Conservation (phyloP, 306 rosid species). For the Glycine latifolia region DNA sequence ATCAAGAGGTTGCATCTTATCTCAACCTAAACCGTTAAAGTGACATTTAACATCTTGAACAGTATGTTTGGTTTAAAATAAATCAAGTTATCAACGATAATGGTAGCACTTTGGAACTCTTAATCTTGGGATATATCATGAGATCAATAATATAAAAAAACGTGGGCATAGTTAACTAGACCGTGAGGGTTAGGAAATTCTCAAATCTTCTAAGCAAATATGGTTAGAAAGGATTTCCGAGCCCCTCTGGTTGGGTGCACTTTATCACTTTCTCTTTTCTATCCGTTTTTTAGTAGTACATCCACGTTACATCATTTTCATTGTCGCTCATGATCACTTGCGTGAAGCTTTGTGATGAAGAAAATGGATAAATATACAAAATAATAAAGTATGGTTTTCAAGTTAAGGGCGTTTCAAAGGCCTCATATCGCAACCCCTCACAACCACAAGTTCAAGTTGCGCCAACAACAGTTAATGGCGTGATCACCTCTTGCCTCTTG, state of each 20-base stretch:
- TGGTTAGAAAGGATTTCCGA: background rate
- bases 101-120: background rate
- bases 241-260: background rate
- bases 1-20: background rate
- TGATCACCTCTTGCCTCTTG: conserved; percentile 21
- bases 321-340: conserved; percentile 31
- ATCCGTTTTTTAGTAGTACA: background rate
- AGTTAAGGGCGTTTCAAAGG: conserved; percentile 18
- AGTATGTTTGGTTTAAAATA: background rate
- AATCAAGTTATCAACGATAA: background rate
- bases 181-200: background rate
- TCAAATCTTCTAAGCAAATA: background rate
- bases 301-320: conserved; percentile 42
- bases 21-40: background rate
- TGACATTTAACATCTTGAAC: background rate
- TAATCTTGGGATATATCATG: too few species aligned
- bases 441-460: conserved; percentile 51
- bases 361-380: background rate
- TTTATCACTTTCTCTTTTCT: background rate
- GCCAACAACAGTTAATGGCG: conserved; percentile 32
- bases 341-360: conserved; percentile 56
- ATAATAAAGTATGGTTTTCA: background rate
- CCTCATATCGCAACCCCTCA: background rate
- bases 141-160: background rate
- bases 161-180: background rate